Evolutionary conservation across 1,284 basidiomycete genomes (phyloP).

Genomic region (Austroboletus novae-zelandiae): DNA sequence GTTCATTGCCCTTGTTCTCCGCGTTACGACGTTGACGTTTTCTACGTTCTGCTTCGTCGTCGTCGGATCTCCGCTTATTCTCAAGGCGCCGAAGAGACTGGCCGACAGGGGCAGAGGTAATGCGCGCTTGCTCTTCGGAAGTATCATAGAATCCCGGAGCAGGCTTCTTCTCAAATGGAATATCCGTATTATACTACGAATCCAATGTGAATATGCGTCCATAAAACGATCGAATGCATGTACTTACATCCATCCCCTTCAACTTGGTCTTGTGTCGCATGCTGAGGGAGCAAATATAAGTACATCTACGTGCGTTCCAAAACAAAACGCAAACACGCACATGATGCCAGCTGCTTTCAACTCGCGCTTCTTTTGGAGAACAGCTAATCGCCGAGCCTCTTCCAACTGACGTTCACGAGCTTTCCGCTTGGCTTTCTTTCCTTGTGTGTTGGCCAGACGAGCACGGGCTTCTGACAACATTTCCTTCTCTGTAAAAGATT

Average conservation of each 20-base stretch:
- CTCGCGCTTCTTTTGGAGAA: constrained; percentile 97
- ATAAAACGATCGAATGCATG: background rate
- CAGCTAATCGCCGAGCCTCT: constrained; percentile 91
- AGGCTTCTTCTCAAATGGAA: constrained; percentile 97
- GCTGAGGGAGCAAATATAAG: constrained; percentile 37
- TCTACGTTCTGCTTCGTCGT: constrained; percentile 81
- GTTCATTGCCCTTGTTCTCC: constrained; percentile 58
- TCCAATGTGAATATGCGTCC: constrained; percentile 4
- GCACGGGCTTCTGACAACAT: constrained; percentile 99
- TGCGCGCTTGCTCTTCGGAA: constrained; percentile 89
- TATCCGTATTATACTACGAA: constrained; percentile 92
- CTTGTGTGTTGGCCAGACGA: constrained; percentile 97
- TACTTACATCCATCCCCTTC: constrained; percentile 92
- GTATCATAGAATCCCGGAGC: constrained; percentile 98
- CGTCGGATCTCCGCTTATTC: constrained; percentile 91
- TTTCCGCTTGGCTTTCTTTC: constrained; percentile 99
- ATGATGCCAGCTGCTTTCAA: constrained; percentile 98
- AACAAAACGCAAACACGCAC: constrained; percentile 43
- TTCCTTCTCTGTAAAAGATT: constrained; percentile 81
- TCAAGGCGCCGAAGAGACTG: constrained; percentile 87
- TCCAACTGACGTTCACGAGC: constrained; percentile 95
- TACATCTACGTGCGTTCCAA: background rate
- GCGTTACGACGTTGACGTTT: constrained; percentile 76
- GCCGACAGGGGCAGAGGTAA: constrained; percentile 86
- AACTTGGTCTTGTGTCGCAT: constrained; percentile 91